Conservation (phyloP, 306 rosid species). For the Psophocarpus tetragonolobus region DNA sequence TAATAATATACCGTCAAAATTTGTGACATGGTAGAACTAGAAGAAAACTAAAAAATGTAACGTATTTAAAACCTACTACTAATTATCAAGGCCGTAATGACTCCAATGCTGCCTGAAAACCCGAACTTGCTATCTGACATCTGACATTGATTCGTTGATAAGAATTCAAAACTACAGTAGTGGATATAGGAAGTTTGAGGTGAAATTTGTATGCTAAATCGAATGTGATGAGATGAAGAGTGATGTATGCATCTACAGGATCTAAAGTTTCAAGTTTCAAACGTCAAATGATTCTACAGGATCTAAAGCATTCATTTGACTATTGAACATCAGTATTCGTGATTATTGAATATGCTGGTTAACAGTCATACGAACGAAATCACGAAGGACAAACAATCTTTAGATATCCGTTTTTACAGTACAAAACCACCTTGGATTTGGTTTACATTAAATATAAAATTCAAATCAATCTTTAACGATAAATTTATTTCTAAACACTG, state of each 20-base stretch:
- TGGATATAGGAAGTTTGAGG: not conserved
- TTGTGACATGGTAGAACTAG: not conserved
- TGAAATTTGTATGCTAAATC: not conserved
- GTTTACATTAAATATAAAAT: no score
- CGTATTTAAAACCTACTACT: not conserved
- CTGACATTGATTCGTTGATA: not conserved
- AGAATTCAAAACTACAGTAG: not conserved
- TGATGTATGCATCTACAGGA: not conserved
- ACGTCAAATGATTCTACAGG: not conserved
- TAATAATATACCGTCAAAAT: not conserved
- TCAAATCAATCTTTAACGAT: no score
- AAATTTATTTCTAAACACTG: no score
- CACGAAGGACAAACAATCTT: not conserved
- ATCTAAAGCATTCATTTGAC: not conserved
- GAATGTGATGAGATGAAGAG: not conserved
- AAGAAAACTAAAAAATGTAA: not conserved
- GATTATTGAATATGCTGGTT: not conserved
- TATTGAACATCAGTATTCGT: not conserved
- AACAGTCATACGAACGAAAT: not conserved
- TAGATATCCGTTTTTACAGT: not conserved
- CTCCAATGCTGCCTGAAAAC: no score
- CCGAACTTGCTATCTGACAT: not conserved
- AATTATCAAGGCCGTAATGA: not conserved
- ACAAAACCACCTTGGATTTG: no score
- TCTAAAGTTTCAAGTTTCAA: not conserved